Base-by-base conservation (phyloP, 148 eudicot genomes). In the Camellia japonica region DNA sequence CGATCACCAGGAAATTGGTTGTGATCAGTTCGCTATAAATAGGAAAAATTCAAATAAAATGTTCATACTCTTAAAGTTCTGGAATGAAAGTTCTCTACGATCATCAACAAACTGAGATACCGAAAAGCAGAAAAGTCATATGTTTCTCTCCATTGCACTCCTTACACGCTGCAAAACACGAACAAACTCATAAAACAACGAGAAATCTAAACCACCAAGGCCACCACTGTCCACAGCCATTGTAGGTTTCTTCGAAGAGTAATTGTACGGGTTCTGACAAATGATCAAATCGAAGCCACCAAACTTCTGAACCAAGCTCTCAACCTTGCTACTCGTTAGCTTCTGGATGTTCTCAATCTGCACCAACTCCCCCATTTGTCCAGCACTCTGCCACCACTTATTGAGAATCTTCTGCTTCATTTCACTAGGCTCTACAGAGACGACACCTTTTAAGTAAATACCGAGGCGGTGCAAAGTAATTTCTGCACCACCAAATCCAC, bases 401-500 rank as follows among this genome's bases (percentile, higher is more conserved):
- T 85, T 88, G 73, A 94, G 81, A 19, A 96, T 85, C 79, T 84
- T 90, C 43, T 95, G 82, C 65, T 87, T 92, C 8, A 20, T 58
- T 73, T 92, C 99, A 11, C 90, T 89, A 5, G 93, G 83, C 83
- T 96, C 99, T 10, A 96, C 86, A 0, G 99, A 90, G 30, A 96
- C 95, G 14, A 96, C 90, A 10, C 79, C 94, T 77, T 87, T 94
- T 83, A 96, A 77, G 7, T 81, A 88, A 62, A 94, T 89, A 5
- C 97, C 98, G 41, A 96, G 94, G 20, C 98, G 85, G 80, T 90
- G 91, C 65, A 96, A 73, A 61, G 99, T 78, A 30, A 96, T 85
- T 77, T 94, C 95, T 12, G 91, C 95, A 23, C 98, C 99, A 30
- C 99, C 99, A 71, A 94, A 84, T 69, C 99, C 97, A 38, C 88